These are phyloP conservation scores for Ligustrum vulgare DNA, from an alignment of 257 asterid species.

Conservation along the genomic window DNA sequence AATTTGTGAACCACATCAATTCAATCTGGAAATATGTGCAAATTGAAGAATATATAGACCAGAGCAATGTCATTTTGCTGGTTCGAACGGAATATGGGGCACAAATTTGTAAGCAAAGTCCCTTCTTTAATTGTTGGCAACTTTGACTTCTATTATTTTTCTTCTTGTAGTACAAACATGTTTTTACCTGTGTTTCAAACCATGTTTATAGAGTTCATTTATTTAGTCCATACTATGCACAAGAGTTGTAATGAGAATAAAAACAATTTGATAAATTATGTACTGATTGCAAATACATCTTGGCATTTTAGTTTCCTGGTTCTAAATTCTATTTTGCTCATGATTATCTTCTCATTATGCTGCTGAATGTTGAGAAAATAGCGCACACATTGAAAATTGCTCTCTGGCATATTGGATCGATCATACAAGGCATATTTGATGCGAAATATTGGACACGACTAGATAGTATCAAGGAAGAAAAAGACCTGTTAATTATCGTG, in stretches of 20 bases:
- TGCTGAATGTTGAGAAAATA: no score
- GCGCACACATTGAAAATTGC: no score
- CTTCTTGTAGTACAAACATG: conserved; percentile 18
- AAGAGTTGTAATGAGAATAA: conserved; percentile 25
- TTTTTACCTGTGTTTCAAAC: conserved; percentile 9
- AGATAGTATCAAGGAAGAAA: not conserved
- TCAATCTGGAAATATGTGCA: not conserved
- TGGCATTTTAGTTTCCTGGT: not conserved
- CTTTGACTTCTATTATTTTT: conserved; percentile 11
- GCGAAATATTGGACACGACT: not conserved
- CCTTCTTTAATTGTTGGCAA: conserved; percentile 17
- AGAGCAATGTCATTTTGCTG: conserved; percentile 1
- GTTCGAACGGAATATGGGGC: not conserved
- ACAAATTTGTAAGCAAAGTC: conserved; percentile 17
- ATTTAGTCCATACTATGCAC: conserved; percentile 14
- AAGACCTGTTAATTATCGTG: not conserved
- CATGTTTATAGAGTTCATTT: conserved; percentile 21
- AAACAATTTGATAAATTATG: conserved; percentile 23
- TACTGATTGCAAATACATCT: conserved; percentile 9
- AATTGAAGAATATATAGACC: conserved; percentile 11
- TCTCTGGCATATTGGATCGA: no score
- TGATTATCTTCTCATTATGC: not conserved
- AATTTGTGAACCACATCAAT: not conserved
- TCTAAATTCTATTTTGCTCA: not conserved
- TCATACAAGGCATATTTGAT: no score